Conservation (phyloP, 371 early-diverging fungal species). For the Mucor velutinosus region DNA sequence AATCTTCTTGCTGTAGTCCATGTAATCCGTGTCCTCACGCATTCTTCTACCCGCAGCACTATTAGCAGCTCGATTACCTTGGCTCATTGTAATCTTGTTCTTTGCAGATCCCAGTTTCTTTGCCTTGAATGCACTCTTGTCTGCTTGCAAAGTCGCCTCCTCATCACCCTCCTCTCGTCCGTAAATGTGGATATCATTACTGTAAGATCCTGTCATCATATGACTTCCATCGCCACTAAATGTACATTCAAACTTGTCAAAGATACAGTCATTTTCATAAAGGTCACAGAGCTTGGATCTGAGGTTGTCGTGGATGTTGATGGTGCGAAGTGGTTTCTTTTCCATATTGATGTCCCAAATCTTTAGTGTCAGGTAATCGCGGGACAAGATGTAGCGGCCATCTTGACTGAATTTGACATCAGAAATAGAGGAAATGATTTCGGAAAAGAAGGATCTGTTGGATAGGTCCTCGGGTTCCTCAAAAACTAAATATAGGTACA, state of each 20-base stretch:
- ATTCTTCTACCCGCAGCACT: slow-evolving; percentile 6
- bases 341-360: slow-evolving; percentile 99
- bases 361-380: slow-evolving; percentile 95
- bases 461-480: slow-evolving; percentile 94
- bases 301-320: slow-evolving; percentile 95
- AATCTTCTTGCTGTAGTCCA: slow-evolving; percentile 96
- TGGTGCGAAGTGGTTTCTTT: slow-evolving; percentile 87
- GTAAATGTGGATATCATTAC: slow-evolving; percentile 93
- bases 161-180: slow-evolving; percentile 61
- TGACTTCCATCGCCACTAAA: slow-evolving; percentile 91
- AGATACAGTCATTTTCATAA: slow-evolving; percentile 99
- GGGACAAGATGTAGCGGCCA: slow-evolving; percentile 95
- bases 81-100: slow-evolving; percentile 43
- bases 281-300: slow-evolving; percentile 94
- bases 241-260: slow-evolving; percentile 98
- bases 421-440: slow-evolving; percentile 97
- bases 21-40: slow-evolving; percentile 52
- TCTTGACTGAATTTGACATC: slow-evolving; percentile 96
- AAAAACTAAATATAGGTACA: slow-evolving; percentile 65
- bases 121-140: slow-evolving; percentile 94
- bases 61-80: slow-evolving; percentile 6
- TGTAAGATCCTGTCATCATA: slow-evolving; percentile 95
- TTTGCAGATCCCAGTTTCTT: slow-evolving; percentile 72
- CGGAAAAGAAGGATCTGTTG: slow-evolving; percentile 96
- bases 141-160: slow-evolving; percentile 92